Base-by-base conservation (phyloP, 2,329 filamentous ascomycete genomes). In the Neofusicoccum sp. region DNA sequence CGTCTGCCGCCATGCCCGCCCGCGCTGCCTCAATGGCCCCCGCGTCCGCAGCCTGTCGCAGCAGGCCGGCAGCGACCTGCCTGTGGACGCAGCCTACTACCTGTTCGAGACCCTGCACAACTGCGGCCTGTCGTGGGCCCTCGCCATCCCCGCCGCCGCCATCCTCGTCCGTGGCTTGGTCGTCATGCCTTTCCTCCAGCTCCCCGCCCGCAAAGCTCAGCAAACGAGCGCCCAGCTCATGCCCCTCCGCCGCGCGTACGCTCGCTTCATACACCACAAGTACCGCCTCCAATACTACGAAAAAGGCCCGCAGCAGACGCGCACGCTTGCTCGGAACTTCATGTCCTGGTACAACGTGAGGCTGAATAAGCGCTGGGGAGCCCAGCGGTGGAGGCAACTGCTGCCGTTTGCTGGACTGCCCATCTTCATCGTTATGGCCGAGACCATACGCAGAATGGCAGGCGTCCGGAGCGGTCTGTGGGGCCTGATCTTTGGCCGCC, bases 131-230 rank as follows among this genome's bases (percentile, higher is more conserved):
- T 78, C 84, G 61, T 88, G 85, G 85, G 81, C 74, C 6, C 75
- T 78, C 11, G 81, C 82, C 22, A 80, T 88, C 45, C 85, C 85
- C 4, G 72, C 85, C 60, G 79, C 83, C 3, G 85, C 85, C 3
- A 69, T 87, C 44, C 56, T 81, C 14, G 76, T 86, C 2, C 83
- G 85, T 52, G 76, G 73, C 16, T 62, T 76, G 6, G 71, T 86
- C 56, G 78, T 81, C 45, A 73, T 83, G 8, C 83, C 83, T 3
- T 64, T 84, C 9, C 71, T 70, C 3, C 71, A 81, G 44, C 71
- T 82, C 45, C 81, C 78, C 66, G 64, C 76, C 64, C 74, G 80
- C 68, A 67, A 71, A 61, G 71, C 72, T 64, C 74, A 67, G 65
- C 74, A 69, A 69, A 79, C 78, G 66, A 80, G 79, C 69, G 69